phyloP scores from a whole-genome alignment of 208 protist species.

The Vickermania ingenoplastis region DNA sequence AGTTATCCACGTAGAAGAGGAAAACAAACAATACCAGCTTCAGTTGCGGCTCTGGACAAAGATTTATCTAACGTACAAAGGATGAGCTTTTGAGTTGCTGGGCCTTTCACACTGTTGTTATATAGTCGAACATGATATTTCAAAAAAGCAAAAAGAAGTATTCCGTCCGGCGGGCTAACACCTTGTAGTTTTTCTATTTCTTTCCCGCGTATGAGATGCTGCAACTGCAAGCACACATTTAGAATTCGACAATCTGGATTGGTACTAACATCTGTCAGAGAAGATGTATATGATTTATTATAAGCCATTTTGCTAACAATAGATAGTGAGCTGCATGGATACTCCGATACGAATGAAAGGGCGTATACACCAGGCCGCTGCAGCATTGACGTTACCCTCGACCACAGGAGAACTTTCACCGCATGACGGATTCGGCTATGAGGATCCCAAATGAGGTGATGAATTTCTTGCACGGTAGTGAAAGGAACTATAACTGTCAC shows the following conservation, averaged over 20 bases:
- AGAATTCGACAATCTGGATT: constrained; percentile 77
- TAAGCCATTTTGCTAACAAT: constrained; percentile 63
- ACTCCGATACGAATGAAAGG: constrained; percentile 51
- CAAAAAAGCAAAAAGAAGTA: constrained; percentile 63
- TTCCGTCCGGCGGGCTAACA: constrained; percentile 34
- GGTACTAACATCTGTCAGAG: constrained; percentile 15
- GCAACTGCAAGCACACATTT: constrained; percentile 61
- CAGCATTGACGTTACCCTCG: constrained; percentile 35
- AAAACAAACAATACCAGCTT: constrained; percentile 59
- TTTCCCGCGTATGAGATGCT: constrained; percentile 42
- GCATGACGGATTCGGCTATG: constrained; percentile 21
- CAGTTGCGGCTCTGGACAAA: constrained; percentile 37
- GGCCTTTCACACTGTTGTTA: constrained; percentile 59
- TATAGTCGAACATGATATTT: constrained; percentile 81
- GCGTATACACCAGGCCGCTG: constrained; percentile 37
- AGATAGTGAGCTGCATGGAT: constrained; percentile 33
- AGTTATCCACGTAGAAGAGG: constrained; percentile 11
- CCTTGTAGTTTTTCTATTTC: constrained; percentile 19
- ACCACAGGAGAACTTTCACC: constrained; percentile 59
- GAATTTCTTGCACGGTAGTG: constrained; percentile 50
- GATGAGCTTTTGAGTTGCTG: constrained; percentile 29
- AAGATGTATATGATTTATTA: constrained; percentile 15
- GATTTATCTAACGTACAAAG: constrained; percentile 73
- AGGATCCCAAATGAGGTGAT: constrained; percentile 54
- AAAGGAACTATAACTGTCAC: constrained; percentile 64